Base-by-base conservation (phyloP, 805 yeast genomes). In the Sugiyamaella valdiviana region DNA sequence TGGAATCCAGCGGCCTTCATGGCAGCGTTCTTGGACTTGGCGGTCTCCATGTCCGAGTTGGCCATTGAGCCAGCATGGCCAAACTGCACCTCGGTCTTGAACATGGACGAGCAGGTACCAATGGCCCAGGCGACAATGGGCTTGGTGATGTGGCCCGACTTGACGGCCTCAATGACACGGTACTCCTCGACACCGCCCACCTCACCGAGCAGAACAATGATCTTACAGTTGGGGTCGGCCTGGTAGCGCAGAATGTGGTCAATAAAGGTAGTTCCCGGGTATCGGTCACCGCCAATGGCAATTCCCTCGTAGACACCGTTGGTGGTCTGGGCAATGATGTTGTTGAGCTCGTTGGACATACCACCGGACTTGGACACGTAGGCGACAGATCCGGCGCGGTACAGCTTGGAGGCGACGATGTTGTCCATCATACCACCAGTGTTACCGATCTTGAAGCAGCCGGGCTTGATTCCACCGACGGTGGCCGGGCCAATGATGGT, bases 1-100 rank as follows among this genome's bases (percentile, higher is more conserved):
- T 82, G 79, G 70, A 91, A 88, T 1, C 99, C 99, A 19, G 98
- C 98, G 58, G 83, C 84, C 69, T 86, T 83, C 71, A 91, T 88
- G 58, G 85, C 82, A 55, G 78, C 77, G 62, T 80, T 79, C 74
- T 79, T 79, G 62, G 82, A 73, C 59, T 68, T 71, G 53, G 85
- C 85, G 53, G 83, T 82, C 71, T 82, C 85, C 65, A 76, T 74
- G 67, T 81, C 81, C 57, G 83, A 80, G 68, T 82, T 77, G 61
- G 83, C 81, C 69, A 79, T 76, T 63, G 85, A 79, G 63, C 85
- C 85, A 53, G 85, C 85, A 68, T 79, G 85, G 55, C 85, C 85
- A 51, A 71, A 71, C 63, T 71, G 75, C 38, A 71, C 75, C 61
- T 71, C 85, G 64, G 83, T 79, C 76, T 76, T 78, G 78, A 79